Percentiles rank a stretch among this genome's conserved stretches.
Evolutionary conservation across 1,139 yeast genomes (phyloP).

Genomic region (Candida neerlandica): DNA sequence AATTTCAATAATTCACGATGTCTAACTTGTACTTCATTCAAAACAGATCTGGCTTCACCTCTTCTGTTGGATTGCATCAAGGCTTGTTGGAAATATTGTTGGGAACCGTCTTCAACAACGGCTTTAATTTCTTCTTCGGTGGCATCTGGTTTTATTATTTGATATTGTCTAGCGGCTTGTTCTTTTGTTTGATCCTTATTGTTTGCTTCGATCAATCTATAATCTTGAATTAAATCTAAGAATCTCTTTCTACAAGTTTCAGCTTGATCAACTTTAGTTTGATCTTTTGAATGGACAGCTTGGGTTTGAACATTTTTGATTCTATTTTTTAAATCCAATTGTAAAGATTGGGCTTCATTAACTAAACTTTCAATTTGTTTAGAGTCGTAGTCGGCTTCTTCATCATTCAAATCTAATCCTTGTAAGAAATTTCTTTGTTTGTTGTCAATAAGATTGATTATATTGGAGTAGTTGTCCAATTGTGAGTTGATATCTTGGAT

Average conservation of each 20-base stretch:
- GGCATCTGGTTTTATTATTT: slow-evolving; percentile 92
- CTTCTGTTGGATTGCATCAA: slow-evolving; percentile 88
- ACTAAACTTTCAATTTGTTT: slow-evolving; percentile 77
- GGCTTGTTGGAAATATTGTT: slow-evolving; percentile 94
- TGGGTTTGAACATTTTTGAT: slow-evolving; percentile 72
- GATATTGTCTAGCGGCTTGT: slow-evolving; percentile 92
- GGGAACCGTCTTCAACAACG: slow-evolving; percentile 83
- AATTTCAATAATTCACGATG: slow-evolving; percentile 94
- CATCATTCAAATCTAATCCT: slow-evolving; percentile 76
- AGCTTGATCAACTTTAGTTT: slow-evolving; percentile 86
- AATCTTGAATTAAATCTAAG: slow-evolving; percentile 81
- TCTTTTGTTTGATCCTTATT: slow-evolving; percentile 82
- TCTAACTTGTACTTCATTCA: slow-evolving; percentile 94
- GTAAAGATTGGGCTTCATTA: slow-evolving; percentile 78
- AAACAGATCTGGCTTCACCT: slow-evolving; percentile 95
- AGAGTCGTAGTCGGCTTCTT: slow-evolving; percentile 69
- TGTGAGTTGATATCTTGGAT: slow-evolving; percentile 80
- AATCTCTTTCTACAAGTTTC: slow-evolving; percentile 87
- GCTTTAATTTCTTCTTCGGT: slow-evolving; percentile 79
- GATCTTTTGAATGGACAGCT: slow-evolving; percentile 63
- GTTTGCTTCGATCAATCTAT: slow-evolving; percentile 83
- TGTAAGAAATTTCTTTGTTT: slow-evolving; percentile 82
- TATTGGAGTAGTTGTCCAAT: slow-evolving; percentile 75
- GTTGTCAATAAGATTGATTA: slow-evolving; percentile 76
- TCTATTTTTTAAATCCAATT: slow-evolving; percentile 70